Base-by-base conservation (phyloP, 1,284 basidiomycete genomes). In the Ustilago trichophora region DNA sequence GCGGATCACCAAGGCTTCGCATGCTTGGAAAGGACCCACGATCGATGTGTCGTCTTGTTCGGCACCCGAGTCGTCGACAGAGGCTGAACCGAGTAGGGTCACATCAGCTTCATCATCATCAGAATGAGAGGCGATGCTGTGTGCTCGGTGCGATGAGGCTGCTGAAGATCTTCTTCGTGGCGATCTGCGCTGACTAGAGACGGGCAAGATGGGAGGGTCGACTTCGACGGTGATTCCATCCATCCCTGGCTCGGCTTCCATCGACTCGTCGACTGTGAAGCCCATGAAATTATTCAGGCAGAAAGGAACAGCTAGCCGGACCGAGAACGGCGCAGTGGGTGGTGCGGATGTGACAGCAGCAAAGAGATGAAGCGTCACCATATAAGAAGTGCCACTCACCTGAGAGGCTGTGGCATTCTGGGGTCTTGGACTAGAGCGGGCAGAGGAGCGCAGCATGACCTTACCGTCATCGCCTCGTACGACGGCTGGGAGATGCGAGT, bases 281-380 rank as follows among this genome's bases (percentile, higher is more conserved):
- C 44, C 57, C 45, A 70, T 24, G 35, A 42, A 67, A 18, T 70
- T 70, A 50, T 66, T 66, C n/a, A 66, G 24, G 25, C 67, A 70
- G 41, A 49, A 48, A 0, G 67, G 67, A 7, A 58, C 47, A 0
- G 57, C 43, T 1, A 70, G 45, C 13, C 50, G 40, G 26, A 70
- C 56, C 2, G 55, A 51, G 26, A 32, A 60, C 0, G 64, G 64
- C 0, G 46, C 38, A 2, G 38, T 10, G 6, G 64, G 64, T 13
- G 64, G 64, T 16, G 18, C 43, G 1, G 56, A 52, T 16, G 36
- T 3, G 52, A 49, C 3, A 12, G 29, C 2, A 26, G n/a, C 51
- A 6, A 24, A 21, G 10, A 67, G 35, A 10, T 60, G 44, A 4
- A 67, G 49, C 25, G 64, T 56, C 16, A 67, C 27, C 57, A 60